Conservation (phyloP, 805 yeast genomes). For the Kregervanrija delftensis region DNA sequence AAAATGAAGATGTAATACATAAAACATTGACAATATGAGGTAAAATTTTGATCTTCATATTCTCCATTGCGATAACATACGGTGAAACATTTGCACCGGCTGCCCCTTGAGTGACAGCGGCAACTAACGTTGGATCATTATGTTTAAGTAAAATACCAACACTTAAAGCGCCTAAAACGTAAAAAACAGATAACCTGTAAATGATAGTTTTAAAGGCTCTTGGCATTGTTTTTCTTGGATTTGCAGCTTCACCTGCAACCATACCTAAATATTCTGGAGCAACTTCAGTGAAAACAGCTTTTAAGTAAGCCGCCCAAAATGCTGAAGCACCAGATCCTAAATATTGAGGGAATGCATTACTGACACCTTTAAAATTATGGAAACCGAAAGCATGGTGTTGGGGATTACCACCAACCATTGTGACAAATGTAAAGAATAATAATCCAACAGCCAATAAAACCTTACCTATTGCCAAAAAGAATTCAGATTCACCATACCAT, state of each 20-base stretch:
- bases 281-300: conserved; percentile 66
- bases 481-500: conserved; percentile 77
- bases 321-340: conserved; percentile 55
- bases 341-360: conserved; percentile 46
- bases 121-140: conserved; percentile 53
- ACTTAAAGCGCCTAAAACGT: conserved; percentile 66
- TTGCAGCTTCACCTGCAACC: conserved; percentile 77
- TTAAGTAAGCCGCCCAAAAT: conserved; percentile 58
- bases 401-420: conserved; percentile 89
- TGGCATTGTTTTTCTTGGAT: conserved; percentile 57
- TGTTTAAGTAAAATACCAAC: conserved; percentile 73
- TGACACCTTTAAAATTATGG: conserved; percentile 18
- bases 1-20: conserved; percentile 65
- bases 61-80: conserved; percentile 75
- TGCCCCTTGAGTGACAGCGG: conserved; percentile 51
- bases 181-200: conserved; percentile 58
- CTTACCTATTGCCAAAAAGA: conserved; percentile 70
- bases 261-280: conserved; percentile 84
- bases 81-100: conserved; percentile 81
- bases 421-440: conserved; percentile 64
- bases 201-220: conserved; percentile 73
- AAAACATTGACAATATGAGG: conserved; percentile 79
- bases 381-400: conserved; percentile 36
- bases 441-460: conserved; percentile 70
- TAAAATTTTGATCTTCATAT: conserved; percentile 55